Percentiles rank a stretch among this genome's conserved stretches.
These are phyloP conservation scores for Anthoceros angustus DNA, from an alignment of 225 moss, liverwort and hornwort species.

Conservation along the genomic window DNA sequence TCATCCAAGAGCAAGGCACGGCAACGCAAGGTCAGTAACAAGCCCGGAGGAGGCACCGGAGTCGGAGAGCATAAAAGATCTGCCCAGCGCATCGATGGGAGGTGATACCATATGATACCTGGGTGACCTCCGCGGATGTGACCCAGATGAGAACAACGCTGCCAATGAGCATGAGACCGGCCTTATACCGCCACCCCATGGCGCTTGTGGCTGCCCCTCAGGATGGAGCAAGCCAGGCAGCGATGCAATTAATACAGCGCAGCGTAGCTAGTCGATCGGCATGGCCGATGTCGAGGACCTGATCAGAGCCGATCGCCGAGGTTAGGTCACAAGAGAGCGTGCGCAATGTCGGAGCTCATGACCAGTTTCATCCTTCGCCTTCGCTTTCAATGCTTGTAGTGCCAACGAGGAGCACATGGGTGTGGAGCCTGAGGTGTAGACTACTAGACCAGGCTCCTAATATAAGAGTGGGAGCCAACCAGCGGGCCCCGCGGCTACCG, in stretches of 20 bases:
- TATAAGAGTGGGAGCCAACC: no score
- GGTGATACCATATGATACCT: slow-evolving; percentile 25
- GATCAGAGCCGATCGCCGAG: no score
- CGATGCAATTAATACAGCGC: neutral
- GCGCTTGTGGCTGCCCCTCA: neutral
- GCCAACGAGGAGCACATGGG: neutral
- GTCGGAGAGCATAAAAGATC: neutral
- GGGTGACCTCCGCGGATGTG: slow-evolving; percentile 93
- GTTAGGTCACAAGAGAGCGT: no score
- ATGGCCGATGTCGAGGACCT: no score
- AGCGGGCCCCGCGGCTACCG: no score
- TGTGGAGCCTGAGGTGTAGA: neutral
- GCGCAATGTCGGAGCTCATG: neutral
- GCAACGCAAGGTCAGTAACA: neutral
- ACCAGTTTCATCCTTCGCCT: neutral
- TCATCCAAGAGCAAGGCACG: neutral
- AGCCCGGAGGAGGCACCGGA: neutral
- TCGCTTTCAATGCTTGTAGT: neutral
- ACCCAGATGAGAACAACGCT: slow-evolving; percentile 91
- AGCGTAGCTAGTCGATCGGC: neutral
- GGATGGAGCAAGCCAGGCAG: neutral
- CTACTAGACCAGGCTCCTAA: no score
- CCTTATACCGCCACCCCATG: slow-evolving; percentile 96
- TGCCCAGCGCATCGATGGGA: neutral
- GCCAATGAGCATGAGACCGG: slow-evolving; percentile 67